Percentiles rank a stretch among this genome's conserved stretches.
Evolutionary conservation across 306 rosid species (phyloP).

Genomic region (Cicer arietinum): DNA sequence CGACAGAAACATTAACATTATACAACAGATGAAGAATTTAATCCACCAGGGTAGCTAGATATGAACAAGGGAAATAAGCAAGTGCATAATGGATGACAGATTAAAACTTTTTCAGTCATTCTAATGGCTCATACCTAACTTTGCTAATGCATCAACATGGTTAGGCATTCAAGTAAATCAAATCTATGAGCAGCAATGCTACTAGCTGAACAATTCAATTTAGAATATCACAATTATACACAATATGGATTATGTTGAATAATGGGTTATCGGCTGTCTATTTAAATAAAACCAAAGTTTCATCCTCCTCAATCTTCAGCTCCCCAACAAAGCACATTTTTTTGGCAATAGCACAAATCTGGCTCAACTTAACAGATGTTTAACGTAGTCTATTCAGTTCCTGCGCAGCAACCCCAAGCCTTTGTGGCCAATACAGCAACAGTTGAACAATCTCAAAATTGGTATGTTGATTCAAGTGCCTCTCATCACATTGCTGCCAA

Average conservation of each 20-base stretch:
- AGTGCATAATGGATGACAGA: constrained; percentile 33
- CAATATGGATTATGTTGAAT: background rate
- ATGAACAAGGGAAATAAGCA: constrained; percentile 31
- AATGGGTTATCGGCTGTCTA: background rate
- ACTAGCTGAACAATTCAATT: constrained; percentile 17
- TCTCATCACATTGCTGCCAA: background rate
- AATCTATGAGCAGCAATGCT: background rate
- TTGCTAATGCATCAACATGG: constrained; percentile 16
- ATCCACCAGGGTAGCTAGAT: constrained; percentile 31
- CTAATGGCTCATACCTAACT: constrained; percentile 22
- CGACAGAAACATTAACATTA: constrained; percentile 12
- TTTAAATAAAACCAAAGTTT: no score
- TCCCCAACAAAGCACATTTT: no score
- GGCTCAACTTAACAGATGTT: no score
- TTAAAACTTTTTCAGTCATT: constrained; percentile 13
- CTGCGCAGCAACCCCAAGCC: no score
- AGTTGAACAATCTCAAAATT: no score
- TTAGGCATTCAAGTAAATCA: constrained; percentile 33
- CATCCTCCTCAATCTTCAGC: no score
- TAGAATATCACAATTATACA: constrained; percentile 19
- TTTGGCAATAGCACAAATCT: no score
- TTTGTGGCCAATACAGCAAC: no score
- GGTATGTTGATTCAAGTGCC: background rate
- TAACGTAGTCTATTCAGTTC: no score
- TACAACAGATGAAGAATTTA: constrained; percentile 15